A percentile compares a stretch with the other conserved stretches of the same genome.
These are phyloP conservation scores for Mortierella sp. DNA, from an alignment of 371 early-diverging fungal genomes.

Conservation along the genomic window DNA sequence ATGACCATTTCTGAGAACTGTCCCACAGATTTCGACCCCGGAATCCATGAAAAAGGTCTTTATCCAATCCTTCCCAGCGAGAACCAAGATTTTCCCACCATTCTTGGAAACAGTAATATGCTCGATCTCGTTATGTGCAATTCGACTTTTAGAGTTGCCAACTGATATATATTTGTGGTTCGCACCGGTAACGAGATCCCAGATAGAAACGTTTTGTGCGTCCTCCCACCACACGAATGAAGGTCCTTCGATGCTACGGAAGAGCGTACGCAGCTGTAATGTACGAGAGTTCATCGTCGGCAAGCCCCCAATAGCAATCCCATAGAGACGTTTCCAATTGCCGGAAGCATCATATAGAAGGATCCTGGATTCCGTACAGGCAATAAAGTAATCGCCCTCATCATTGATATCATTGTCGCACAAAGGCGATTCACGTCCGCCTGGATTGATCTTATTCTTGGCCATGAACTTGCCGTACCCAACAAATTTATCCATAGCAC, in stretches of 20 bases:
- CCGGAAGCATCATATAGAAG: constrained; percentile 10
- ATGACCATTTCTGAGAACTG: neutral
- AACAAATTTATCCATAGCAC: constrained; percentile 8
- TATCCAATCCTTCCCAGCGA: constrained; percentile 22
- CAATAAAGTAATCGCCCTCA: constrained; percentile 19
- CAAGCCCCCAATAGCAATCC: constrained; percentile 23
- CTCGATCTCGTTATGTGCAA: constrained; percentile 16
- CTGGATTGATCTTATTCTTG: neutral
- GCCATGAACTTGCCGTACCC: constrained; percentile 23
- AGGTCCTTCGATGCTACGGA: constrained; percentile 20
- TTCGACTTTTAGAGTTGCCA: neutral
- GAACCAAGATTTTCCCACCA: constrained; percentile 17
- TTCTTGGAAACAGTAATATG: constrained; percentile 14
- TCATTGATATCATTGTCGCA: no score
- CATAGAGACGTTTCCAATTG: constrained; percentile 23
- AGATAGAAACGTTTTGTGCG: constrained; percentile 21
- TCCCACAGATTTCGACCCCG: constrained; percentile 21
- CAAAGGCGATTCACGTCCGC: neutral
- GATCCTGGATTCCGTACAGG: constrained; percentile 21
- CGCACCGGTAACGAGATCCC: constrained; percentile 23
- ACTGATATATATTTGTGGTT: constrained; percentile 27
- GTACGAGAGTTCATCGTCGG: constrained; percentile 10
- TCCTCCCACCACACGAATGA: constrained; percentile 29
- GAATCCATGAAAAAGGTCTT: constrained; percentile 26
- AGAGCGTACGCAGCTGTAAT: constrained; percentile 16